These are phyloP conservation scores for Fusarium ambrosium DNA, from an alignment of 2,329 filamentous ascomycete genomes.

Conservation along the genomic window DNA sequence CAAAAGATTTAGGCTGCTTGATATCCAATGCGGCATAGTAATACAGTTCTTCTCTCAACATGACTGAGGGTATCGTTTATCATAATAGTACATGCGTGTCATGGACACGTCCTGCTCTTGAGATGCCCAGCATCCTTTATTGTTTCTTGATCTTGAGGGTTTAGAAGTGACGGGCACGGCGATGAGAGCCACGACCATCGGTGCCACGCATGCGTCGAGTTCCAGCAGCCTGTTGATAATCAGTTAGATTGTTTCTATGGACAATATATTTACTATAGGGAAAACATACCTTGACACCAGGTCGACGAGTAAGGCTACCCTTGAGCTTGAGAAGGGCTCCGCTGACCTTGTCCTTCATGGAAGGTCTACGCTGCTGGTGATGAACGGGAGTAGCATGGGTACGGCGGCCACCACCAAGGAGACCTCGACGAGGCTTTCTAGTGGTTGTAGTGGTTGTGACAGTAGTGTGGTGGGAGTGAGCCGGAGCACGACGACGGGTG, in stretches of 20 bases:
- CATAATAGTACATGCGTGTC: conserved; percentile 40
- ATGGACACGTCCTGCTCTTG: not conserved
- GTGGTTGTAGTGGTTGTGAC: conserved; percentile 57
- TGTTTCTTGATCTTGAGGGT: not conserved
- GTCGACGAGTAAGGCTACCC: conserved; percentile 76
- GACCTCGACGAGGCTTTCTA: conserved; percentile 57
- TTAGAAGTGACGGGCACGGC: conserved; percentile 47
- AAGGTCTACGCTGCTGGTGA: conserved; percentile 76
- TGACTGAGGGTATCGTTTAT: conserved; percentile 33
- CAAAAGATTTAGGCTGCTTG: conserved; percentile 15
- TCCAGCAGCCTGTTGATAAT: conserved; percentile 71
- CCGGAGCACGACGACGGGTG: conserved; percentile 42
- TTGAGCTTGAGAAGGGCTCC: conserved; percentile 81
- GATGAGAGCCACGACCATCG: conserved; percentile 73
- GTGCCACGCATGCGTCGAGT: conserved; percentile 81
- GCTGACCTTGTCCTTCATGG: conserved; percentile 81
- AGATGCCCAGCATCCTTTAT: conserved; percentile 15
- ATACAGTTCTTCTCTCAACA: conserved; percentile 34
- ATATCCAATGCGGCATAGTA: conserved; percentile 17
- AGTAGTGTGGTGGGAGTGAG: conserved; percentile 47
- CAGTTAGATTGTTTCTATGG: not conserved
- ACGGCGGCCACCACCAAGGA: conserved; percentile 56
- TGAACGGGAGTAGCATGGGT: conserved; percentile 60
- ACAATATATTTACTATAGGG: not conserved
- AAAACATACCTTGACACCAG: conserved; percentile 75